A percentile compares a stretch with the other conserved stretches of the same genome.
phyloP scores from a whole-genome alignment of 129 eudicot genomes.

The Kitagawia praeruptora region DNA sequence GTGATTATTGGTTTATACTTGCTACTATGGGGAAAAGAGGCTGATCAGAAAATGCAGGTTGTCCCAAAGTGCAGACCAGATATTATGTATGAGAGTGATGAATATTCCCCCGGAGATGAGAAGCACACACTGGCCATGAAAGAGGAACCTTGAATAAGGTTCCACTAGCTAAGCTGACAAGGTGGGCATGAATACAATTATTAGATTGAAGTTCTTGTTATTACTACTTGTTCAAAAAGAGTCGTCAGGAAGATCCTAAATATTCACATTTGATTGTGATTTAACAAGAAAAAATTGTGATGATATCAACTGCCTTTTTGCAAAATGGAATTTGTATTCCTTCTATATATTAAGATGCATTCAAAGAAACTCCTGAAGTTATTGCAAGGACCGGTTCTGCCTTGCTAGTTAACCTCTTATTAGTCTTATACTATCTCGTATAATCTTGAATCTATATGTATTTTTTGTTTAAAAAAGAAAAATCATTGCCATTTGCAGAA shows the following conservation, averaged over 20 bases:
- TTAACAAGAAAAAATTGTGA: neutral
- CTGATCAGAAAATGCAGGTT: constrained; percentile 4
- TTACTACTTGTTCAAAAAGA: neutral
- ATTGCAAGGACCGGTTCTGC: neutral
- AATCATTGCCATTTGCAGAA: neutral
- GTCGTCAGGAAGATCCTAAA: neutral
- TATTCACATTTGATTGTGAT: neutral
- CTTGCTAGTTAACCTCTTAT: neutral
- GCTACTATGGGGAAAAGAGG: constrained; percentile 15
- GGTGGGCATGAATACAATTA: neutral
- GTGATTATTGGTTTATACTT: constrained; percentile 8
- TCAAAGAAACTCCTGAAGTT: neutral
- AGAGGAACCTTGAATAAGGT: neutral
- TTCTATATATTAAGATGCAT: neutral
- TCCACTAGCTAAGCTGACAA: neutral
- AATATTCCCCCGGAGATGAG: neutral
- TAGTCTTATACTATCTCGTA: neutral
- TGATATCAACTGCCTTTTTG: neutral
- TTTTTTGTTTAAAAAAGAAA: neutral
- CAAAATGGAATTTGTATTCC: neutral
- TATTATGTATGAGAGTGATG: neutral
- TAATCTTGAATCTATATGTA: neutral
- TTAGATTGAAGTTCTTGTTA: neutral
- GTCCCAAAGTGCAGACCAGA: neutral
- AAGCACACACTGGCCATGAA: neutral